Evolutionary conservation across 1,284 basidiomycete genomes (phyloP).

Genomic region (Ganoderma multipileum): DNA sequence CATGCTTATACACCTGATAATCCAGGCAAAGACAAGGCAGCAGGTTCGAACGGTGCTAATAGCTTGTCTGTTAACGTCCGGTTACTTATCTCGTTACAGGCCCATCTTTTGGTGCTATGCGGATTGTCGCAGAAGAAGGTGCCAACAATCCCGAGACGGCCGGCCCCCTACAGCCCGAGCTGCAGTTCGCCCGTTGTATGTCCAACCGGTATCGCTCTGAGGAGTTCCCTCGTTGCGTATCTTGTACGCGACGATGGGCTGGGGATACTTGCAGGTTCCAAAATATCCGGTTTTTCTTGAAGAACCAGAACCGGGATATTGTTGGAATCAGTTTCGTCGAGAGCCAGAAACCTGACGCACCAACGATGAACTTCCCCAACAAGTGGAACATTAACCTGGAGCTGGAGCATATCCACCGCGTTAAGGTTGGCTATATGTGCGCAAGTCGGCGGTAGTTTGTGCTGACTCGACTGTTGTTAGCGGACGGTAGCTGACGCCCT

Average conservation of each 20-base stretch:
- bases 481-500: conserved; percentile 73
- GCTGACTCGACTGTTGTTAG: conserved; percentile 42
- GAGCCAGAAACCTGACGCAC: conserved; percentile 60
- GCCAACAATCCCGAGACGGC: conserved; percentile 30
- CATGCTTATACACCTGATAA: conserved; percentile 46
- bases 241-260: conserved; percentile 82
- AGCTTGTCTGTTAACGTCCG: conserved; percentile 25
- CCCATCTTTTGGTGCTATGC: conserved; percentile 31
- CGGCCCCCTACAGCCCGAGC: conserved; percentile 55
- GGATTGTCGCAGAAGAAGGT: conserved; percentile 35
- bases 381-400: conserved; percentile 69
- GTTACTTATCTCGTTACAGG: conserved; percentile 17
- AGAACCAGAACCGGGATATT: conserved; percentile 61
- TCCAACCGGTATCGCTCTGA: conserved; percentile 75
- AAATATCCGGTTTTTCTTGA: conserved; percentile 75
- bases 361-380: conserved; percentile 68
- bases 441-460: neutral
- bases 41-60: conserved; percentile 44
- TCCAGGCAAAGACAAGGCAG: conserved; percentile 53
- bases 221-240: conserved; percentile 77
- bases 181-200: conserved; percentile 82
- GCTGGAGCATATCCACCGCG: conserved; percentile 54
- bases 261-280: conserved; percentile 85
- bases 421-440: conserved; percentile 58
- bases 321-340: conserved; percentile 74